phyloP scores from a whole-genome alignment of 2,329 filamentous ascomycete genomes.

The Nemania sp. region DNA sequence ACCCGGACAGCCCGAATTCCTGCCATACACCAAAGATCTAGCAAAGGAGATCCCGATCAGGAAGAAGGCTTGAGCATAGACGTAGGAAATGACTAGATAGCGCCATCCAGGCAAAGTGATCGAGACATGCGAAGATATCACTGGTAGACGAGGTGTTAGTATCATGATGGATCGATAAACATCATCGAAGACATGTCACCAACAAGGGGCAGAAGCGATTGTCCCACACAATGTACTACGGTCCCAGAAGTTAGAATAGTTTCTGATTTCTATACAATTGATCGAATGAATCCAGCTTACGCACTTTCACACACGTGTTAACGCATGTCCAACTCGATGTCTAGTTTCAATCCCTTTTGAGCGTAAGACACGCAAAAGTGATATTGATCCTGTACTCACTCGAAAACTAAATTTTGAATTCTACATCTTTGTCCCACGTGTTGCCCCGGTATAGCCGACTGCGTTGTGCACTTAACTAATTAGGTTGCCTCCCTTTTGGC shows the following conservation, averaged over 20 bases:
- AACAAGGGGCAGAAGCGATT: background rate
- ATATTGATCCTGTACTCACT: too few species aligned
- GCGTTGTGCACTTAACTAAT: too few species aligned
- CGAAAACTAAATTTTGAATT: too few species aligned
- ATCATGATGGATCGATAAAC: background rate
- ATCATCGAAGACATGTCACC: background rate
- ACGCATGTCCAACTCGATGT: too few species aligned
- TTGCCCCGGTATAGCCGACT: too few species aligned
- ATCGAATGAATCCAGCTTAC: background rate
- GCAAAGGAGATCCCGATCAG: slow-evolving; percentile 56
- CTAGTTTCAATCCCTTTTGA: too few species aligned
- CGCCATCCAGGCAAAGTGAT: background rate
- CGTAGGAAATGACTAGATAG: background rate
- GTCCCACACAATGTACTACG: slow-evolving; percentile 3
- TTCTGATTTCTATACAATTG: background rate
- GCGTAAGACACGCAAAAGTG: too few species aligned
- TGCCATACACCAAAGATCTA: slow-evolving; percentile 85
- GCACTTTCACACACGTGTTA: background rate
- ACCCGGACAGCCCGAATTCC: slow-evolving; percentile 83
- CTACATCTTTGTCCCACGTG: too few species aligned
- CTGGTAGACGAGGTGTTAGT: background rate
- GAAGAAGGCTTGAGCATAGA: slow-evolving; percentile 20
- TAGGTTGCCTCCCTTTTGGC: too few species aligned
- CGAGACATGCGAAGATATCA: background rate
- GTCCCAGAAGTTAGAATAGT: slow-evolving; percentile 8